Conservation (phyloP, 345 rosid genomes). For the Sonneratia alba region DNA sequence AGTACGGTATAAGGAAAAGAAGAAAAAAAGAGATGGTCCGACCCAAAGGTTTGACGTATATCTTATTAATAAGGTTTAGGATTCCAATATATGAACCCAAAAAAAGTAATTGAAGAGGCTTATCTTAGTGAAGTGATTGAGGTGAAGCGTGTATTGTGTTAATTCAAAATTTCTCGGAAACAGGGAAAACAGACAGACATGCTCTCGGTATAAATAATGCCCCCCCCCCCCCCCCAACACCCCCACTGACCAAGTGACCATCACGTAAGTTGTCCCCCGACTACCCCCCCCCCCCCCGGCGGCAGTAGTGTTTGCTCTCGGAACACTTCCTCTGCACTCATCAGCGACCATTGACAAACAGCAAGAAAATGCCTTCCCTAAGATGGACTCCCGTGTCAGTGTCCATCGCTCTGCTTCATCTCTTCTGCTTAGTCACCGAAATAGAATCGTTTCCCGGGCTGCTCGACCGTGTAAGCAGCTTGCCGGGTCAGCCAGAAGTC, state of each 20-base stretch:
- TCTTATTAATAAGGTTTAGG: too few species aligned
- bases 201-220: neutral
- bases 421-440: conserved; percentile 12
- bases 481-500: conserved; percentile 88
- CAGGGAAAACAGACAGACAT: neutral
- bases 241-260: neutral
- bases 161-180: neutral
- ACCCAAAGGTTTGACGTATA: too few species aligned
- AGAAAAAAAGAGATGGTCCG: too few species aligned
- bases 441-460: conserved; percentile 27
- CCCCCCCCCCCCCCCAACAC: neutral
- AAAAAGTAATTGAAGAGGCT: too few species aligned
- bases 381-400: conserved; percentile 14
- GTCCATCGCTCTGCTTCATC: conserved; percentile 19
- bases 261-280: neutral
- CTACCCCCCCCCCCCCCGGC: too few species aligned
- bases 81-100: too few species aligned
- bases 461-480: conserved; percentile 37
- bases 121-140: too few species aligned
- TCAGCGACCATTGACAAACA: neutral
- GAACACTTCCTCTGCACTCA: neutral
- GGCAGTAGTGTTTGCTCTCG: neutral
- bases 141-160: too few species aligned
- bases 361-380: neutral
- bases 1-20: too few species aligned